Base-by-base conservation (phyloP, 1,284 basidiomycete species). In the Heterobasidion occidentale region DNA sequence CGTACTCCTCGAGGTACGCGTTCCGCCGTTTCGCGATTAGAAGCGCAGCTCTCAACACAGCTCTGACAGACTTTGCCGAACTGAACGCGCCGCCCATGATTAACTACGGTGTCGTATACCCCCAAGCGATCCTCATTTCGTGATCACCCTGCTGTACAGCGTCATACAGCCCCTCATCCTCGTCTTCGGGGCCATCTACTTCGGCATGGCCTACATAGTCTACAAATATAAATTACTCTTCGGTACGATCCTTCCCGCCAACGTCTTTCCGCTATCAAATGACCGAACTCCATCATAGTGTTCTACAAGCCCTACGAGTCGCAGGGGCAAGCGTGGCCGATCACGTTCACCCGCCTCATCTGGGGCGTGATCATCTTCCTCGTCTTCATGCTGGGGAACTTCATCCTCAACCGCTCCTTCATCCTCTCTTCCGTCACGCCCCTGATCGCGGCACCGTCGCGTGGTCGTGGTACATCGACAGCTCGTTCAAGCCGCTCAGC, bases 171-270 rank as follows among this genome's bases (percentile, higher is more conserved):
- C 96, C 0, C 78, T 97, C 57, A 97, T 99, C 65, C 79, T 97
- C 54, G 80, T 97, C 20, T 99, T 99, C 65, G 94, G 94, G 9
- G 90, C 94, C 0, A 74, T 96, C 45, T 99, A 99, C 72, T 99
- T 99, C 67, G 95, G 93, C 9, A 77, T 92, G 53, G 92, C 83
- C 2, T 99, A 95, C 66, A 77, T 97, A 5, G 94, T 98, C 3
- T 98, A 96, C 81, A 99, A 99, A 76, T 98, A 98, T 75, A 96
- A 98, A 68, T 79, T 98, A 2, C 76, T 98, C 2, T 97, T 97
- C 66, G 90, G 93, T 93, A 56, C 60, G 88, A 71, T 12, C 4
- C n/a, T 44, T 44, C 5, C 46, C 54, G 3, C 27, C 2, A 44
- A 17, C 17, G 33, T 33, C 54, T 46, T 8, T 35, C 35, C 46